phyloP scores from a whole-genome alignment of 2,329 filamentous ascomycete species.

The Penicillium digitatum region DNA sequence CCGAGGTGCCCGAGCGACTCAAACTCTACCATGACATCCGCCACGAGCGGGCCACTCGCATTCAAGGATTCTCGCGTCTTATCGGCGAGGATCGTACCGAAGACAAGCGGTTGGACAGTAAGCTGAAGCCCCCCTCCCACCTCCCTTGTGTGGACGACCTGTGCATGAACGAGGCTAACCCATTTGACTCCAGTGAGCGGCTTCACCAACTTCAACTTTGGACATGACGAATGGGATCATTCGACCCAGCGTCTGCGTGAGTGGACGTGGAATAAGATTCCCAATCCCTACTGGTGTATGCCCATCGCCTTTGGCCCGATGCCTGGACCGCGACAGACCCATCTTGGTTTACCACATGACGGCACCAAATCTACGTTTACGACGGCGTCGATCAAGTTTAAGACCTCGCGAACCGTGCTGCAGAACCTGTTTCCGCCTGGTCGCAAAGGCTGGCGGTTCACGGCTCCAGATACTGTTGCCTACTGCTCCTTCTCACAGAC shows the following conservation, averaged over 20 bases:
- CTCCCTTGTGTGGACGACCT: no score
- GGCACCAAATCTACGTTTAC: slow-evolving; percentile 38
- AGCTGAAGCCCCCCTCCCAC: not conserved
- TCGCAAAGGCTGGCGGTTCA: slow-evolving; percentile 40
- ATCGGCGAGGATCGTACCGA: not conserved
- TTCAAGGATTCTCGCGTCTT: slow-evolving; percentile 43
- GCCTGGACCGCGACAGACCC: slow-evolving; percentile 44
- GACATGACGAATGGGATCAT: slow-evolving; percentile 57
- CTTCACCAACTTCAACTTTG: slow-evolving; percentile 44
- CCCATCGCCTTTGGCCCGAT: slow-evolving; percentile 48
- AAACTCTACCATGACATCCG: slow-evolving; percentile 58
- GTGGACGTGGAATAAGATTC: slow-evolving; percentile 44
- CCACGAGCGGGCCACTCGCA: slow-evolving; percentile 53
- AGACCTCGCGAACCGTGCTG: slow-evolving; percentile 49
- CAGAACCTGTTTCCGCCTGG: slow-evolving; percentile 48
- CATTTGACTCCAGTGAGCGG: not conserved
- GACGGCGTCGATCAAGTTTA: slow-evolving; percentile 50
- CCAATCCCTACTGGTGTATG: slow-evolving; percentile 44
- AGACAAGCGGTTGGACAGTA: not conserved
- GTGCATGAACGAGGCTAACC: no score
- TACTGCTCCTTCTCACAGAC: slow-evolving; percentile 44
- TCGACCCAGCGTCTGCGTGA: slow-evolving; percentile 50
- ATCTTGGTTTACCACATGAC: slow-evolving; percentile 18
- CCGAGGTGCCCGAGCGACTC: slow-evolving; percentile 54
- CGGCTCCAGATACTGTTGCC: slow-evolving; percentile 43